Evolutionary conservation across 2,329 filamentous ascomycete genomes (phyloP), one percentile per base, ranked within the genome.

Genomic region (Huntiella decipiens): DNA sequence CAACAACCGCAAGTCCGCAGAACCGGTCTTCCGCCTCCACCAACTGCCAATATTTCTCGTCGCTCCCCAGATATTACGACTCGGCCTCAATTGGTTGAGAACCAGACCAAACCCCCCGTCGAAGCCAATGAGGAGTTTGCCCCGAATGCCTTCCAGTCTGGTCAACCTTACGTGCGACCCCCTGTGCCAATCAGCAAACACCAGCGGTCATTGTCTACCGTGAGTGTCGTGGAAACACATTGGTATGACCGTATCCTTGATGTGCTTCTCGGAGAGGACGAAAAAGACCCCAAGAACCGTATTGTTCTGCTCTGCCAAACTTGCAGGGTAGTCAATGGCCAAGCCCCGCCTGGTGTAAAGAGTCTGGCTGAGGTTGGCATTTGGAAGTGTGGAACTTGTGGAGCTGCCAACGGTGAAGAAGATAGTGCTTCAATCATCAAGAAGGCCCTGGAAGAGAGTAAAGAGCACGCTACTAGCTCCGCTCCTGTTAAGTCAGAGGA

Each of bases 211-310:
- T 34, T 34, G 5, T 47, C 45, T 6, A 36, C 28, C 5, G 31
- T 40, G 13, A 36, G 32, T 4, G 28, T 48, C 3, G 48, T 56
- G 15, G 67, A 68, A 48, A 59, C 76, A 12, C 78, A 82, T 57
- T 98, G 91, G 91, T 98, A 96, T 61, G 91, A 98, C 59, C 77
- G 88, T 47, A 77, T 98, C 45, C 68, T 98, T 48, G 91, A 98
- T 56, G 74, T 93, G 0, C 74, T 98, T 19, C 71, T 98, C 0
- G 91, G 91, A 43, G 91, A 98, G 57, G 91, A 98, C 56, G 91
- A 98, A 62, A 92, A 83, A 4, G 77, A 82, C 10, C 75, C 88
- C 2, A 92, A 86, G 65, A 96, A 96, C 60, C 77, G 91, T 13
- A 75, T 94, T 49, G 88, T 78, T 5, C 67, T 98, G 52, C 84